A percentile compares a stretch with the other conserved stretches of the same genome.
These are phyloP conservation scores for Exidia glandulosa DNA, from an alignment of 768 basidiomycete genomes.

Conservation along the genomic window DNA sequence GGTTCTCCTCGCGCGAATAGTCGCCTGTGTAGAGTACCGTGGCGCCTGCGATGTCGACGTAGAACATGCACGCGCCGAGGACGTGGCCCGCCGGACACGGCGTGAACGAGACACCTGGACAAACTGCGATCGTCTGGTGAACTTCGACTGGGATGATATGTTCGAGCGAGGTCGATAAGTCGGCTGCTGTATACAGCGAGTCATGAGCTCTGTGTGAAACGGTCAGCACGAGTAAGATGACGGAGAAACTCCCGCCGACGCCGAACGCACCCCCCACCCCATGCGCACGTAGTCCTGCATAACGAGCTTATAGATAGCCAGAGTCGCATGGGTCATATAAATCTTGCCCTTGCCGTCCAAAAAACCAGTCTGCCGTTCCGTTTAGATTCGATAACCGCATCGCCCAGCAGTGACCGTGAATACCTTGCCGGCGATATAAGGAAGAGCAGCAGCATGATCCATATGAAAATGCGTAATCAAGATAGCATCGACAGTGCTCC, in stretches of 20 bases:
- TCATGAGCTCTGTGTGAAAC: neutral
- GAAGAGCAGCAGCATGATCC: constrained; percentile 32
- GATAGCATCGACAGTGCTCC: constrained; percentile 33
- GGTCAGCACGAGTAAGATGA: neutral
- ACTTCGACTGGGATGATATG: constrained; percentile 25
- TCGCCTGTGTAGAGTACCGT: constrained; percentile 35
- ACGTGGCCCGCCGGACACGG: constrained; percentile 36
- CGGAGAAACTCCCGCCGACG: neutral
- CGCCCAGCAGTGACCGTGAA: too few species aligned
- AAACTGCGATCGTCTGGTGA: constrained; percentile 26
- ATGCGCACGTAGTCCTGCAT: constrained; percentile 36
- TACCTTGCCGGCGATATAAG: constrained; percentile 36
- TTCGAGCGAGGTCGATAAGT: constrained; percentile 5
- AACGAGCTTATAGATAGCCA: constrained; percentile 32
- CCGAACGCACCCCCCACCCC: constrained; percentile 24
- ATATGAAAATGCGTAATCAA: constrained; percentile 34
- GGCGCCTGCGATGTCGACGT: constrained; percentile 32
- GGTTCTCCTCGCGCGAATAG: constrained; percentile 31
- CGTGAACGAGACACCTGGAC: constrained; percentile 31
- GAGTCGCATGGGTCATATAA: constrained; percentile 38
- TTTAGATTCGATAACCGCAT: too few species aligned
- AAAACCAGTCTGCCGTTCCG: constrained; percentile 35
- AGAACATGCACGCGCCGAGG: constrained; percentile 35
- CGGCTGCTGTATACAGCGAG: neutral
- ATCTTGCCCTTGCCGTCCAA: constrained; percentile 33